phyloP scores from a whole-genome alignment of 106 monocot genomes.

The Iris macrosiphon region DNA sequence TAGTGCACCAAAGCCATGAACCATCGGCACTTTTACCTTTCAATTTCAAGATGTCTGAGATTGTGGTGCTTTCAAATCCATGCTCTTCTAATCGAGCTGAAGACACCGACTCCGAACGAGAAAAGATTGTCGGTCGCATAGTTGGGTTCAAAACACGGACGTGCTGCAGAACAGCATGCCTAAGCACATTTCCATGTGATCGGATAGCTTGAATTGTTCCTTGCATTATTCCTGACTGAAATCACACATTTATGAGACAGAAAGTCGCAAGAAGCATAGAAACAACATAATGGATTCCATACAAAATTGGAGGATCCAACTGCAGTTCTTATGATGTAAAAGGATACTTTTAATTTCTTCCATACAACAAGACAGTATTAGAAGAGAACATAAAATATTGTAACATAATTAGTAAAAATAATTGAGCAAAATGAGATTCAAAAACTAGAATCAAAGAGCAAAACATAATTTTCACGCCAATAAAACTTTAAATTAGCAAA shows the following conservation, averaged over 20 bases:
- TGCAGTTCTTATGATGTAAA: too few species aligned
- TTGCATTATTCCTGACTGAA: conserved; percentile 34
- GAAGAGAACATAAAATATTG: too few species aligned
- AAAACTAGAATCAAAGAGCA: too few species aligned
- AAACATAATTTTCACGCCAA: too few species aligned
- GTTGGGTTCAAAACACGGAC: conserved; percentile 22
- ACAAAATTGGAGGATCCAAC: too few species aligned
- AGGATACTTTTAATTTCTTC: too few species aligned
- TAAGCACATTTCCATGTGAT: conserved; percentile 36
- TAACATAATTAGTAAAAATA: too few species aligned
- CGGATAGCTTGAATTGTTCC: conserved; percentile 33
- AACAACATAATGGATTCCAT: too few species aligned
- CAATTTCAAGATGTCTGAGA: conserved; percentile 47
- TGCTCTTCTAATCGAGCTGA: conserved; percentile 50
- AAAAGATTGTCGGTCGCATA: conserved; percentile 21
- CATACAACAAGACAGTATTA: too few species aligned
- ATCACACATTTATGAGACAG: conserved; percentile 1
- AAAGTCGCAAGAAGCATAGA: too few species aligned
- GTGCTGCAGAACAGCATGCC: conserved; percentile 27
- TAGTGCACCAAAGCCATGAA: conserved; percentile 79
- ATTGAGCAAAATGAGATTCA: too few species aligned
- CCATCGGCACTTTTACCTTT: conserved; percentile 80
- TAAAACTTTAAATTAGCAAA: too few species aligned
- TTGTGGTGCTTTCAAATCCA: conserved; percentile 74
- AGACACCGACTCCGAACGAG: conserved; percentile 31